Evolutionary conservation across 129 eudicot species (phyloP).

Genomic region (Ambrosia trifida): DNA sequence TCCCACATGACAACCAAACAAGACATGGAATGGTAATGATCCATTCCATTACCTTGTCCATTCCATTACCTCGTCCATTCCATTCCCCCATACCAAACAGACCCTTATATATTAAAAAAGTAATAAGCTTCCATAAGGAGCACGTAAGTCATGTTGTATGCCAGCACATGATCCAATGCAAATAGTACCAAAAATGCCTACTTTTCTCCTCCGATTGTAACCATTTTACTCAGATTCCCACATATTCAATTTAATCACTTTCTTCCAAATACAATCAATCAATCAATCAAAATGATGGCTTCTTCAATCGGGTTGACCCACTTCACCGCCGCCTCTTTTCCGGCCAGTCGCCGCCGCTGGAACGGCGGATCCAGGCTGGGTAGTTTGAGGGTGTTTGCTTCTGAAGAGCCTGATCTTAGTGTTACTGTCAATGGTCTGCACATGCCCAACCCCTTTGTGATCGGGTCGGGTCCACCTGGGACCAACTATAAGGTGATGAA

Average conservation of each 20-base stretch:
- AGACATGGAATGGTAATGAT: too few species aligned
- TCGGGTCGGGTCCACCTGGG: constrained; percentile 99
- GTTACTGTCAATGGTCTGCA: constrained; percentile 82
- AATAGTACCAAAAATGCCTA: constrained; percentile 6
- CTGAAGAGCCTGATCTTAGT: constrained; percentile 79
- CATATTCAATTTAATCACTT: constrained; percentile 47
- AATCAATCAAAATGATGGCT: constrained; percentile 33
- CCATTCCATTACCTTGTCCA: too few species aligned
- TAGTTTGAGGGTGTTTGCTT: constrained; percentile 49
- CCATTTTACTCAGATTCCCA: constrained; percentile 40
- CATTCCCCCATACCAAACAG: too few species aligned
- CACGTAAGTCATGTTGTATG: neutral
- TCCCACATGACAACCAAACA: too few species aligned
- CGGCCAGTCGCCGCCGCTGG: constrained; percentile 37
- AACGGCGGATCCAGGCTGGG: constrained; percentile 39
- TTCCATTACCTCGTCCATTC: too few species aligned
- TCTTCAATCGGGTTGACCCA: constrained; percentile 41
- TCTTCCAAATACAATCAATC: constrained; percentile 1
- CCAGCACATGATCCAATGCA: neutral
- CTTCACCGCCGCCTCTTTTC: constrained; percentile 38
- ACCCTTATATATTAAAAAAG: too few species aligned
- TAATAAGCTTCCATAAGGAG: too few species aligned
- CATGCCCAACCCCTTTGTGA: constrained; percentile 97
- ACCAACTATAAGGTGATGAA: constrained; percentile 95
- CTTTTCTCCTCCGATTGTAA: neutral